Percentiles rank a stretch among this genome's conserved stretches.
phyloP scores from a whole-genome alignment of 257 asterid genomes.

The Ballota nigra region DNA sequence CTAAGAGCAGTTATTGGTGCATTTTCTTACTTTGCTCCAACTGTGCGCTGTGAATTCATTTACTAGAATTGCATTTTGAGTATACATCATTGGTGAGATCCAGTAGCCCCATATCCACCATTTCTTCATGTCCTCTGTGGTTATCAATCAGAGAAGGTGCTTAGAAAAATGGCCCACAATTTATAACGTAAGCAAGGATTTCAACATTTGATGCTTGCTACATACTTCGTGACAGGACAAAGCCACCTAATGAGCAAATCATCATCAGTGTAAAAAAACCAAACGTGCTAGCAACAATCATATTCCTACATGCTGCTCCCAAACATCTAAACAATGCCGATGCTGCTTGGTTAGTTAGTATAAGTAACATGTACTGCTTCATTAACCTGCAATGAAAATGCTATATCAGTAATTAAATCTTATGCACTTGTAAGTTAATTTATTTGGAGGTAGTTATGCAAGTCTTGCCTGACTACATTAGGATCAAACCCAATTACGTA shows the following conservation, averaged over 20 bases:
- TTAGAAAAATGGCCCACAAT: not conserved
- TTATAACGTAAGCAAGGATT: not conserved
- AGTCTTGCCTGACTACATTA: conserved; percentile 44
- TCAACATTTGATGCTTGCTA: not conserved
- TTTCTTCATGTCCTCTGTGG: conserved; percentile 48
- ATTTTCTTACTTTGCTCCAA: conserved; percentile 55
- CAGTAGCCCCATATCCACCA: conserved; percentile 92
- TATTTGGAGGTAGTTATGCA: not conserved
- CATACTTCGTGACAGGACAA: conserved; percentile 65
- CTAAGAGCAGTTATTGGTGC: not conserved
- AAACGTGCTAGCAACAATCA: conserved; percentile 70
- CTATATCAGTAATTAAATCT: not conserved
- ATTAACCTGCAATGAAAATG: conserved; percentile 41
- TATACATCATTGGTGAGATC: conserved; percentile 67
- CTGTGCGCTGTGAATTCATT: conserved; percentile 64
- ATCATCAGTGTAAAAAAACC: conserved; percentile 52
- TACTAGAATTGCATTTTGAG: conserved; percentile 54
- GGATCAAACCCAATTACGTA: conserved; percentile 73
- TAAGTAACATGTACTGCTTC: conserved; percentile 54
- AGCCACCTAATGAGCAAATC: conserved; percentile 61
- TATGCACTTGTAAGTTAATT: not conserved
- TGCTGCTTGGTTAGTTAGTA: conserved; percentile 47
- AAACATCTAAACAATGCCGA: conserved; percentile 53
- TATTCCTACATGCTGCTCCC: conserved; percentile 55
- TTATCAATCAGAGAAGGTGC: not conserved